A percentile compares a stretch with the other conserved stretches of the same genome.
These are phyloP conservation scores for Phylloporus arenicola DNA, from an alignment of 768 basidiomycete genomes.

Conservation along the genomic window DNA sequence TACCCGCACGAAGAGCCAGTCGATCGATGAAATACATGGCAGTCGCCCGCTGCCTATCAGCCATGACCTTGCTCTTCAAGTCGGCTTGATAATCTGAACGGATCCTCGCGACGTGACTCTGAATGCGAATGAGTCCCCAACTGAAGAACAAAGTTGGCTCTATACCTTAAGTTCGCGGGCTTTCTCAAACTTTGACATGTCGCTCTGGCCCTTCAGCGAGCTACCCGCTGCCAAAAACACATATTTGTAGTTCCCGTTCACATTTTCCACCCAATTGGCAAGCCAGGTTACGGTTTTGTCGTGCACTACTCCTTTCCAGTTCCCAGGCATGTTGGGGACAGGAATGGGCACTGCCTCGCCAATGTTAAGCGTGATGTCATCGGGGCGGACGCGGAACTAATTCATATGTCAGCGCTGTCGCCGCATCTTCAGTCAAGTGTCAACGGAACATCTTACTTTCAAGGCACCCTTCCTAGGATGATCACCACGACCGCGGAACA, in stretches of 20 bases:
- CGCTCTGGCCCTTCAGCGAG: slow-evolving; percentile 96
- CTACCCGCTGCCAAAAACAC: slow-evolving; percentile 98
- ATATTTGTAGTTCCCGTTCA: slow-evolving; percentile 94
- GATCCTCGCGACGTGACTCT: slow-evolving; percentile 90
- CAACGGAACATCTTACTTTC: slow-evolving; percentile 53
- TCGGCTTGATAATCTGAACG: slow-evolving; percentile 83
- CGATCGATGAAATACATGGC: slow-evolving; percentile 99
- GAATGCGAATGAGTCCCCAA: slow-evolving; percentile 7
- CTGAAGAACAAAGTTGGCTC: background rate
- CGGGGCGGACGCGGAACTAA: slow-evolving; percentile 83
- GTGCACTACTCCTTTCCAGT: slow-evolving; percentile 84
- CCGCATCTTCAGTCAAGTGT: background rate
- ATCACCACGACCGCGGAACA: slow-evolving; percentile 96
- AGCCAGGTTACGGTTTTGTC: slow-evolving; percentile 99
- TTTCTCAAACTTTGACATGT: slow-evolving; percentile 97
- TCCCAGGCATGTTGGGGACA: slow-evolving; percentile 84
- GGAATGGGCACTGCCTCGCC: slow-evolving; percentile 71
- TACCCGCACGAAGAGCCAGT: slow-evolving; percentile 95
- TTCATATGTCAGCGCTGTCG: slow-evolving; percentile 5
- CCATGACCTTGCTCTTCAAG: slow-evolving; percentile 87
- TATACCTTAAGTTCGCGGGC: slow-evolving; percentile 89
- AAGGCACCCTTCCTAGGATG: slow-evolving; percentile 96
- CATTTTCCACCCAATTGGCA: slow-evolving; percentile 98
- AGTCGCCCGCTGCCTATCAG: slow-evolving; percentile 93
- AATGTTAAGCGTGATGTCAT: slow-evolving; percentile 96